These are phyloP conservation scores for Microdochium paspali DNA, from an alignment of 2,329 filamentous ascomycete genomes.

Conservation along the genomic window DNA sequence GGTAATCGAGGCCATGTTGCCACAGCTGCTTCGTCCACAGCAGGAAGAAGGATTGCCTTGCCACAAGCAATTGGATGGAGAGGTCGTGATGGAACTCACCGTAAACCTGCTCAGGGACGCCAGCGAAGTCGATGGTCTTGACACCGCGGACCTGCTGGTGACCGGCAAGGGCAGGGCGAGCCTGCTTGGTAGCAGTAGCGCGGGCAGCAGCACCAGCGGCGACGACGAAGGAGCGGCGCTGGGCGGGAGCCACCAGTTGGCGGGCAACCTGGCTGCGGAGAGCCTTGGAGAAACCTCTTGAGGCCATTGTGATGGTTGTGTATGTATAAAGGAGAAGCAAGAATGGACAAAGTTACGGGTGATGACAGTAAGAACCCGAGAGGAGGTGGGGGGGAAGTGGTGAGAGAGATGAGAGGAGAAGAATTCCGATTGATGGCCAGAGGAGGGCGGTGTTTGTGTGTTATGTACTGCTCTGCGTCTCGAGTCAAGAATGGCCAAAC, in stretches of 20 bases:
- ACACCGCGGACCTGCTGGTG: constrained; percentile 69
- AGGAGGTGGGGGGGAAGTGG: background rate
- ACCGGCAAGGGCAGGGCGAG: constrained; percentile 36
- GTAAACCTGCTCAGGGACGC: constrained; percentile 87
- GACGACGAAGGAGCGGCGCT: constrained; percentile 54
- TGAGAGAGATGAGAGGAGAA: background rate
- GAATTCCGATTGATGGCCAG: constrained; percentile 1
- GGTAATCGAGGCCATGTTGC: no score
- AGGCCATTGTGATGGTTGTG: constrained; percentile 57
- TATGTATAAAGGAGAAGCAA: constrained; percentile 9
- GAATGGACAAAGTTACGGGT: constrained; percentile 4
- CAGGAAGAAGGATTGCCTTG: no score
- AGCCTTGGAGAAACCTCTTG: constrained; percentile 62
- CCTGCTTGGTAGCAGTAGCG: constrained; percentile 36
- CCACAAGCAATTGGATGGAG: background rate
- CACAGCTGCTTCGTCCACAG: no score
- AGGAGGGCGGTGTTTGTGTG: background rate
- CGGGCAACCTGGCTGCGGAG: constrained; percentile 54
- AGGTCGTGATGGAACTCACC: constrained; percentile 43
- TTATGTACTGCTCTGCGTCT: background rate
- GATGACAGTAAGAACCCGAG: background rate
- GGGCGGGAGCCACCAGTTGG: constrained; percentile 51
- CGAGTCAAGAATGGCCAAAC: background rate
- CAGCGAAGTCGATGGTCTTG: constrained; percentile 99
- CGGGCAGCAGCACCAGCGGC: constrained; percentile 48